Conservation (phyloP, 2,329 filamentous ascomycete species). For the Capronia americana region DNA sequence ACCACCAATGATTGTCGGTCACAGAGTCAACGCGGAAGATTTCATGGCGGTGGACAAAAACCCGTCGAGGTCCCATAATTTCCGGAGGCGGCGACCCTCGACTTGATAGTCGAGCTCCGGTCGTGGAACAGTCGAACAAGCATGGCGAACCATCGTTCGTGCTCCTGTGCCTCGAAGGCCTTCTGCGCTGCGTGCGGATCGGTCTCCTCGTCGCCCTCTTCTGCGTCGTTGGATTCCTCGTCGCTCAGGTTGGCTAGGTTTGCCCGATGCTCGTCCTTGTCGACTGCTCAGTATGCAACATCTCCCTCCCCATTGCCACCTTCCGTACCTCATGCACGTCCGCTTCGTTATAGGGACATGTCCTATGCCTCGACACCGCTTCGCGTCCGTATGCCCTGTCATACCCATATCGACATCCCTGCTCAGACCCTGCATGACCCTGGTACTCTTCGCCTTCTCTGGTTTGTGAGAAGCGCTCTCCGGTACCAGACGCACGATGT, state of each 20-base stretch:
- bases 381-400: not conserved
- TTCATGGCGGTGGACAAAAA: not conserved
- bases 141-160: constrained; percentile 6
- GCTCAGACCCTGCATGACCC: not conserved
- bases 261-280: not conserved
- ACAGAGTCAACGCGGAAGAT: not conserved
- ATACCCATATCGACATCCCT: not conserved
- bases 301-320: not conserved
- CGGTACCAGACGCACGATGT: not conserved
- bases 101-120: not conserved
- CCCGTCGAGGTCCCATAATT: not conserved
- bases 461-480: not conserved
- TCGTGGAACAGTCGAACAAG: not conserved
- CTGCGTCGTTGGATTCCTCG: not conserved
- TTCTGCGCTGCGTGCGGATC: not conserved
- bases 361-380: not conserved
- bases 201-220: constrained; percentile 2
- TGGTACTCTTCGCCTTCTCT: constrained; percentile 2
- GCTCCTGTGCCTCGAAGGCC: not conserved
- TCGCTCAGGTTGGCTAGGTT: not conserved
- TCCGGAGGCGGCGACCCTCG: not conserved
- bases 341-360: not conserved
- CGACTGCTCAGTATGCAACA: not conserved
- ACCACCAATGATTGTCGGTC: constrained; percentile 1
- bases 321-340: not conserved